Evolutionary conservation across 345 rosid species (phyloP).

Genomic region (Citrus sp.): DNA sequence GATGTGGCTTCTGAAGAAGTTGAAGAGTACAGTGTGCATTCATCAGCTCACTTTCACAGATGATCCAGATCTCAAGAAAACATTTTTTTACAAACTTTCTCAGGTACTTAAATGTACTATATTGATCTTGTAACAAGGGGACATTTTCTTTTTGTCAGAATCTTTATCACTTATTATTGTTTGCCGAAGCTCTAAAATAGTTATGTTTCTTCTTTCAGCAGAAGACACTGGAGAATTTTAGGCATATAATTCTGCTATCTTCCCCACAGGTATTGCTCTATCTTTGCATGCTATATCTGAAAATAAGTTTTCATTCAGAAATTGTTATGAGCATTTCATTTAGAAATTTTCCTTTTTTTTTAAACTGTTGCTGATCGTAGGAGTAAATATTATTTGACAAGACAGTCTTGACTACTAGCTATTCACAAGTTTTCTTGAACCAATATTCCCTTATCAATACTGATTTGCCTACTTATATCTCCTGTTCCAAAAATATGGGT

Average conservation of each 20-base stretch:
- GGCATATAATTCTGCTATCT: slow-evolving; percentile 65
- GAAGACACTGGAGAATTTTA: slow-evolving; percentile 81
- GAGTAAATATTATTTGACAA: background rate
- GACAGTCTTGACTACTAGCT: background rate
- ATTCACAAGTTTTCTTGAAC: background rate
- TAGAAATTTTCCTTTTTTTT: background rate
- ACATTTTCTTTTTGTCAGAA: background rate
- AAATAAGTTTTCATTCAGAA: background rate
- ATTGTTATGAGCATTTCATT: background rate
- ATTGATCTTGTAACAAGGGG: background rate
- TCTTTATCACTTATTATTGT: background rate
- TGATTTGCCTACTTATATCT: background rate
- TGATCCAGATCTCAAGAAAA: slow-evolving; percentile 70
- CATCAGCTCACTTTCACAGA: slow-evolving; percentile 98
- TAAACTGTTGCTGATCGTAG: background rate
- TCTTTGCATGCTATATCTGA: background rate
- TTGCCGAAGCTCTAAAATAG: slow-evolving; percentile 16
- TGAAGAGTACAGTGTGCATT: slow-evolving; percentile 83
- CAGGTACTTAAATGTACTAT: slow-evolving; percentile 41
- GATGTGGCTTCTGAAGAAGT: slow-evolving; percentile 87
- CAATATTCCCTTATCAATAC: background rate
- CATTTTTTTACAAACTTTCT: slow-evolving; percentile 80
- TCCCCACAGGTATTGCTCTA: slow-evolving; percentile 77
- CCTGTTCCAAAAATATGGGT: background rate
- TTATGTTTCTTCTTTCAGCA: slow-evolving; percentile 50